These are phyloP conservation scores for Claviceps monticola DNA, from an alignment of 2,329 filamentous ascomycete genomes.

Conservation along the genomic window DNA sequence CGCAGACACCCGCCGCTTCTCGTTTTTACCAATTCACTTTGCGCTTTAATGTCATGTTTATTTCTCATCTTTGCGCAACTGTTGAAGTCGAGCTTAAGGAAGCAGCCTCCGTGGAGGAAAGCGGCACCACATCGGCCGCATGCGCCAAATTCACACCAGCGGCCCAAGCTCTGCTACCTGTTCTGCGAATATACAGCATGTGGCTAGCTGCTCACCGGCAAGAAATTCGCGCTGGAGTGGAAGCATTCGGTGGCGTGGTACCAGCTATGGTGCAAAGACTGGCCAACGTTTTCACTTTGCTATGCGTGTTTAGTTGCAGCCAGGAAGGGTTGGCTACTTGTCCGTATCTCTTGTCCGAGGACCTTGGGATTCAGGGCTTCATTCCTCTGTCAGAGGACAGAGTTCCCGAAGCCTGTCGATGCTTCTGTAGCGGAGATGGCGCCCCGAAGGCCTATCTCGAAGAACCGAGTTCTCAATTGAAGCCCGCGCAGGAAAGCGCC, in stretches of 20 bases:
- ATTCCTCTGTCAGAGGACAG: conserved; percentile 25
- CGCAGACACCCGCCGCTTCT: conserved; percentile 30
- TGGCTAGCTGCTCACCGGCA: conserved; percentile 36
- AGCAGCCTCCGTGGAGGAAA: conserved; percentile 9
- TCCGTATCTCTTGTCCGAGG: conserved; percentile 38
- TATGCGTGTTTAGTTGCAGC: conserved; percentile 30
- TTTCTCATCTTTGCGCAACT: conserved; percentile 56
- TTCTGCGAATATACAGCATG: conserved; percentile 38
- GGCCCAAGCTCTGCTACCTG: conserved; percentile 31
- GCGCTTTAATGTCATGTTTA: conserved; percentile 64
- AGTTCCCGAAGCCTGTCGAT: conserved; percentile 26
- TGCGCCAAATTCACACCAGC: conserved; percentile 19
- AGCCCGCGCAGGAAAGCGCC: conserved; percentile 23
- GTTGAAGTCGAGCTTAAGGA: conserved; percentile 52
- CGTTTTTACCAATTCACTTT: conserved; percentile 52
- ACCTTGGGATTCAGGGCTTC: conserved; percentile 31
- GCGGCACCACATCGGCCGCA: conserved; percentile 7
- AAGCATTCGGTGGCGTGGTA: conserved; percentile 30
- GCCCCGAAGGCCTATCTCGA: conserved; percentile 26
- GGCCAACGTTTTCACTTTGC: conserved; percentile 31
- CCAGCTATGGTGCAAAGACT: conserved; percentile 33
- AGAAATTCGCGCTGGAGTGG: conserved; percentile 32
- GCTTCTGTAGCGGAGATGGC: conserved; percentile 21
- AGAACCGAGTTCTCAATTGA: conserved; percentile 18
- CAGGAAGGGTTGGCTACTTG: conserved; percentile 24